Percentiles rank a stretch among this genome's conserved stretches.
These are phyloP conservation scores for Ceratocystiopsis minuta DNA, from an alignment of 2,329 filamentous ascomycete species.

Conservation along the genomic window DNA sequence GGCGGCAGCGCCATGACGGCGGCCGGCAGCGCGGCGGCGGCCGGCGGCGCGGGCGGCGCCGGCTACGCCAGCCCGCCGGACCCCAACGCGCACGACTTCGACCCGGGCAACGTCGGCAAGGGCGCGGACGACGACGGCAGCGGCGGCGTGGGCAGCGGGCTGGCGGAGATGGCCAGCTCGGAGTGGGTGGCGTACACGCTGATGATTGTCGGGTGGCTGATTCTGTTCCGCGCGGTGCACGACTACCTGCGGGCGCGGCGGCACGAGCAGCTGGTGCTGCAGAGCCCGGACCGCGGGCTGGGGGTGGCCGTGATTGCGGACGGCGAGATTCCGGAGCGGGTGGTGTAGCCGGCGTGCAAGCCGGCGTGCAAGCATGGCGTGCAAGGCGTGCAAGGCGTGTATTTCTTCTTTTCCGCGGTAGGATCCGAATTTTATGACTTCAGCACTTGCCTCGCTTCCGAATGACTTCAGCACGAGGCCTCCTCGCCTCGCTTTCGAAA, in stretches of 20 bases:
- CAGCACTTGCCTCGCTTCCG: too few species aligned
- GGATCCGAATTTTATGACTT: too few species aligned
- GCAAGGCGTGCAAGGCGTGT: too few species aligned
- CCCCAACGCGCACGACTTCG: conserved; percentile 79
- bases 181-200: conserved; percentile 85
- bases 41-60: conserved; percentile 22
- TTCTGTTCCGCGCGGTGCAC: conserved; percentile 81
- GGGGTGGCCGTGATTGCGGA: conserved; percentile 73
- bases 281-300: conserved; percentile 78
- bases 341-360: conserved; percentile 39
- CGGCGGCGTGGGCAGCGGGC: conserved; percentile 21
- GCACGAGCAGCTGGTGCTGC: conserved; percentile 83
- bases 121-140: conserved; percentile 18
- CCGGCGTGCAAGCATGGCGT: too few species aligned
- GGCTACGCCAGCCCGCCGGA: conserved; percentile 54
- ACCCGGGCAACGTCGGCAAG: conserved; percentile 47
- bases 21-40: conserved; percentile 18
- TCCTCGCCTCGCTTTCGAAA: too few species aligned
- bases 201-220: conserved; percentile 98
- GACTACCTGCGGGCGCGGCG: conserved; percentile 76
- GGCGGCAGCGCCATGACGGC: conserved; percentile 19
- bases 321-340: conserved; percentile 61
- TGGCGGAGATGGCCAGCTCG: conserved; percentile 45
- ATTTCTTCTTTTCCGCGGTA: too few species aligned
- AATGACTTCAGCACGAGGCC: too few species aligned